Percentiles rank a stretch among this genome's conserved stretches.
Evolutionary conservation across 345 rosid species (phyloP).

Genomic region (Citrus sinensis): DNA sequence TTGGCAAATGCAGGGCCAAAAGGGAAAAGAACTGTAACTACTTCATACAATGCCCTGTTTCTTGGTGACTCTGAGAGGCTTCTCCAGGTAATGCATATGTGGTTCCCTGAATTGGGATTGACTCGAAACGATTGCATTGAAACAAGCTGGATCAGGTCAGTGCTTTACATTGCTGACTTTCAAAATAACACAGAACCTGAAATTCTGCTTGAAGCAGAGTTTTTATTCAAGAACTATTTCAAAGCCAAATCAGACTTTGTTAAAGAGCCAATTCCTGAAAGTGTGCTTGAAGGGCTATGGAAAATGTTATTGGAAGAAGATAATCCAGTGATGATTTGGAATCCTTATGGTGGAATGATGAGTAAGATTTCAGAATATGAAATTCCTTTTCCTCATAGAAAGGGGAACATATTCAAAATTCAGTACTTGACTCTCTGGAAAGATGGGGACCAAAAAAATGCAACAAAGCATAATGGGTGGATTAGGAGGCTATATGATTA

Average conservation of each 20-base stretch:
- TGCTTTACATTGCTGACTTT: background rate
- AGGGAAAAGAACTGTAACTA: slow-evolving; percentile 8
- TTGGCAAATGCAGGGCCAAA: background rate
- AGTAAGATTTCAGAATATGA: background rate
- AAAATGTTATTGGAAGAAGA: background rate
- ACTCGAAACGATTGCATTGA: background rate
- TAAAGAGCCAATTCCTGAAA: background rate
- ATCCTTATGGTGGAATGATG: background rate
- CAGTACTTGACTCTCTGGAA: background rate
- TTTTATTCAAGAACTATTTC: background rate
- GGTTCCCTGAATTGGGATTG: background rate
- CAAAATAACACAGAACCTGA: background rate
- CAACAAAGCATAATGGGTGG: slow-evolving; percentile 11
- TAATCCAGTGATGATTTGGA: background rate
- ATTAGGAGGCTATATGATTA: slow-evolving; percentile 8
- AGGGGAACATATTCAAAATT: background rate
- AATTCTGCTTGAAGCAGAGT: background rate
- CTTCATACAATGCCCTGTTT: background rate
- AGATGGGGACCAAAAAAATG: background rate
- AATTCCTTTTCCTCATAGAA: background rate
- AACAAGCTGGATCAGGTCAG: slow-evolving; percentile 3
- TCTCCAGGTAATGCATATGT: background rate
- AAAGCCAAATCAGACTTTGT: slow-evolving; percentile 4
- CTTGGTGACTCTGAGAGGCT: background rate
- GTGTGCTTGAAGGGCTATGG: background rate